Evolutionary conservation across 257 asterid genomes (phyloP).

Genomic region (Nicotiana obtusifolia): DNA sequence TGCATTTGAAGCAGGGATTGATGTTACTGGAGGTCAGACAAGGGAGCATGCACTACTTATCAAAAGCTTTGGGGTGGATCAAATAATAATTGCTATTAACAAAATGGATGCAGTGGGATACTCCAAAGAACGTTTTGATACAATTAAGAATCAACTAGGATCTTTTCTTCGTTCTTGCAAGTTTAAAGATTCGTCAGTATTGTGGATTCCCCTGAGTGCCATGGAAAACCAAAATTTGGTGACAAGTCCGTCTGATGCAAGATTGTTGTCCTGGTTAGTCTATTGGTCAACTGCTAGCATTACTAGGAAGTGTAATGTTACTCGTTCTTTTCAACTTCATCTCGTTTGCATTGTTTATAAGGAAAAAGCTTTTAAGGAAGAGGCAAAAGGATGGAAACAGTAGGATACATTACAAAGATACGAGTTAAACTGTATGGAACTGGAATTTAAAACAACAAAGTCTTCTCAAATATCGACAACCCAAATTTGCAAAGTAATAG

Average conservation of each 20-base stretch:
- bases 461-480: not conserved
- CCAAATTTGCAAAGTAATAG: not conserved
- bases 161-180: conserved; percentile 70
- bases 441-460: not conserved
- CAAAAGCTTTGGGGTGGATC: conserved; percentile 95
- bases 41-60: conserved; percentile 88
- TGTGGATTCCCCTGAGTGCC: conserved; percentile 87
- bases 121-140: conserved; percentile 73
- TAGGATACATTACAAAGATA: not conserved
- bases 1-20: conserved; percentile 90
- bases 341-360: not conserved
- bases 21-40: conserved; percentile 79
- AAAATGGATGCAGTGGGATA: conserved; percentile 90
- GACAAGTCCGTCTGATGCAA: conserved; percentile 51
- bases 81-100: conserved; percentile 73
- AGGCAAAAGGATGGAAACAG: not conserved
- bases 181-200: conserved; percentile 65
- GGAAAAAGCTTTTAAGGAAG: not conserved
- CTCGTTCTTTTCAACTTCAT: not conserved
- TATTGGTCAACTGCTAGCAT: not conserved
- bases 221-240: conserved; percentile 87
- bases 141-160: conserved; percentile 66
- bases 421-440: not conserved
- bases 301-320: not conserved
- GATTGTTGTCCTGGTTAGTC: conserved; percentile 67